Conservation (phyloP, 331 rosid genomes). For the Arachis monticola region DNA sequence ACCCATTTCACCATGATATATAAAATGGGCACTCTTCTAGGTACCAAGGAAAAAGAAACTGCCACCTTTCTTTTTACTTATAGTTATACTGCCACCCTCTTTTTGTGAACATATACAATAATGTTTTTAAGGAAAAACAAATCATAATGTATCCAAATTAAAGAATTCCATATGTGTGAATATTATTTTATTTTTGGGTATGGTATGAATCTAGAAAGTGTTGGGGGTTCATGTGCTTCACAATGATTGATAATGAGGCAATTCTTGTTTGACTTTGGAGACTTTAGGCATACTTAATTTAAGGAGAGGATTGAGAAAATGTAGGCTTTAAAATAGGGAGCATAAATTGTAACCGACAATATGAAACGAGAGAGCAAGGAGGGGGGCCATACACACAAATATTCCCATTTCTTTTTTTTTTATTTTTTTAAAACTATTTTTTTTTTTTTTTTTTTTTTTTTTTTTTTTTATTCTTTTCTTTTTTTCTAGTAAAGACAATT, state of each 20-base stretch:
- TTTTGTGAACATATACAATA: neutral
- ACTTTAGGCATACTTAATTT: neutral
- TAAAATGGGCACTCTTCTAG: neutral
- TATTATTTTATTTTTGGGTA: neutral
- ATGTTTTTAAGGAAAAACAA: neutral
- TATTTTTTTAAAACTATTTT: too few relatives aligned
- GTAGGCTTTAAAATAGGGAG: neutral
- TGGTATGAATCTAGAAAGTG: neutral
- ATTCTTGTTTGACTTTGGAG: neutral
- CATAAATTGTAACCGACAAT: neutral
- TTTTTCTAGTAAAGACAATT: too few relatives aligned
- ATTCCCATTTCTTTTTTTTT: neutral
- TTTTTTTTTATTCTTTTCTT: too few relatives aligned
- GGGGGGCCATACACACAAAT: slow-evolving; percentile 16
- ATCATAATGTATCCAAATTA: neutral
- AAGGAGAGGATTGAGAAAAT: neutral
- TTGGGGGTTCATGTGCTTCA: neutral
- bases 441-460: too few relatives aligned
- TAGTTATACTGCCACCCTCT: neutral
- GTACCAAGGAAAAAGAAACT: neutral
- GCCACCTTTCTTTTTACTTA: too few relatives aligned
- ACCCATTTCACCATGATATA: neutral
- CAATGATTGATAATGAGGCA: neutral
- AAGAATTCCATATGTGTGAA: neutral
- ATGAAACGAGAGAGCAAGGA: neutral